Conservation (phyloP, 805 yeast genomes). For the Kluyveromyces starmeri region DNA sequence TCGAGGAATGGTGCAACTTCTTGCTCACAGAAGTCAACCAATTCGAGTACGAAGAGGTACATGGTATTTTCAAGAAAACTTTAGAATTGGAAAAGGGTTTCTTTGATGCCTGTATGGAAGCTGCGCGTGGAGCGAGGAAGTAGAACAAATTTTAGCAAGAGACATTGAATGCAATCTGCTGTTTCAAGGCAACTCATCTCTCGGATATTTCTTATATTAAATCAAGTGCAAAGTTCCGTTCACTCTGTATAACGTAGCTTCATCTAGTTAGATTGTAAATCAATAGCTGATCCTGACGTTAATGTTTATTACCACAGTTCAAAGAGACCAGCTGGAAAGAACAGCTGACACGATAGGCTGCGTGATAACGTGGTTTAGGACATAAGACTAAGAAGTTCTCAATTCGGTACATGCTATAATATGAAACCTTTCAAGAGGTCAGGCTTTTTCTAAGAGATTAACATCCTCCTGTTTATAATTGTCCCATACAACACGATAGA, state of each 20-base stretch:
- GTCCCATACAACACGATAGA: constrained; percentile 90
- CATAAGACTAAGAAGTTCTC: neutral
- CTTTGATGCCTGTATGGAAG: constrained; percentile 38
- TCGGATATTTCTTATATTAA: too few relatives aligned
- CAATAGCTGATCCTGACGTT: neutral
- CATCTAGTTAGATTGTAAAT: too few relatives aligned
- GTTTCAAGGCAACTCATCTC: too few relatives aligned
- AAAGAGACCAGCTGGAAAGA: too few relatives aligned
- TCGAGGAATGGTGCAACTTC: constrained; percentile 41
- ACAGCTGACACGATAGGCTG: neutral
- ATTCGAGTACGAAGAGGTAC: constrained; percentile 24
- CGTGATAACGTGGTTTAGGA: neutral
- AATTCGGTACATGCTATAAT: neutral
- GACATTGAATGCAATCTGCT: neutral
- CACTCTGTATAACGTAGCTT: too few relatives aligned
- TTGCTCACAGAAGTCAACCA: constrained; percentile 36
- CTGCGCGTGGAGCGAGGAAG: neutral
- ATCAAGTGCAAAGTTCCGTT: too few relatives aligned
- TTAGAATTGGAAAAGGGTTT: constrained; percentile 36
- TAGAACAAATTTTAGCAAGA: neutral
- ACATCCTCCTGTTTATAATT: constrained; percentile 85
- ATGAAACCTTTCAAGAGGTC: neutral
- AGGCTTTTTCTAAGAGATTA: constrained; percentile 36
- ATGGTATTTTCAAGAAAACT: constrained; percentile 28
- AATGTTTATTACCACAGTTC: too few relatives aligned